Base-by-base conservation (phyloP, 768 basidiomycete species). In the Rubroboletus pulcherrimus region DNA sequence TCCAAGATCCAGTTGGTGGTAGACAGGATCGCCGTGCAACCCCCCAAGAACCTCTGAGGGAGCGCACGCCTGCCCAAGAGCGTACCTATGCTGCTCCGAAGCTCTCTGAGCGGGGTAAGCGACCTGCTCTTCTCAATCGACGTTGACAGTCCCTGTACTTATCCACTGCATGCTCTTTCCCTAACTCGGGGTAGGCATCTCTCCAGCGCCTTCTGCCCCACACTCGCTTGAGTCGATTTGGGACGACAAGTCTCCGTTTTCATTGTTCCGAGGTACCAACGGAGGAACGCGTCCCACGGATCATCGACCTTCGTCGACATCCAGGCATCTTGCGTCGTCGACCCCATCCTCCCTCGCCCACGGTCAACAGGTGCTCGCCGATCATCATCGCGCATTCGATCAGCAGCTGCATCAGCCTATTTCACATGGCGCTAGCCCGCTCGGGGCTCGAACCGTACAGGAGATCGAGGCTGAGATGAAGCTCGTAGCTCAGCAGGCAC, bases 401-500 rank as follows among this genome's bases (percentile, higher is more conserved):
- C 81, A 57, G 49, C 79, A 57, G 3, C 33, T 50, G 43, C 78
- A 76, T 19, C 74, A 71, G 54, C 58, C 66, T 7, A 63, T 66
- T 52, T 67, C 74, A 15, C 75, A 71, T 55, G 73, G 67, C 44
- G 29, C 62, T 33, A 63, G 60, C 51, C 75, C 75, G 40, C 66
- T 64, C 6, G 77, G 77, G 35, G 76, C 78, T 10, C 83, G 84
- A 19, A 91, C 89, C 0, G 67, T 93, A 29, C 85, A 89, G 60
- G 91, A 93, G 60, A 86, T 93, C 55, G 91, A 93, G 64, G 81
- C 84, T 4, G 91, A 93, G 70, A 90, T 92, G 88, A 78, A 79
- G n/a, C 78, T 79, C 7, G 79, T 77, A 24, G 82, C 82, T 30
- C 78, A 81, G 50, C 78, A 81, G 56, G 68, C 71, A 10, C 69